Conservation (phyloP, 2,329 filamentous ascomycete species). For the Arthroderma uncinatum region DNA sequence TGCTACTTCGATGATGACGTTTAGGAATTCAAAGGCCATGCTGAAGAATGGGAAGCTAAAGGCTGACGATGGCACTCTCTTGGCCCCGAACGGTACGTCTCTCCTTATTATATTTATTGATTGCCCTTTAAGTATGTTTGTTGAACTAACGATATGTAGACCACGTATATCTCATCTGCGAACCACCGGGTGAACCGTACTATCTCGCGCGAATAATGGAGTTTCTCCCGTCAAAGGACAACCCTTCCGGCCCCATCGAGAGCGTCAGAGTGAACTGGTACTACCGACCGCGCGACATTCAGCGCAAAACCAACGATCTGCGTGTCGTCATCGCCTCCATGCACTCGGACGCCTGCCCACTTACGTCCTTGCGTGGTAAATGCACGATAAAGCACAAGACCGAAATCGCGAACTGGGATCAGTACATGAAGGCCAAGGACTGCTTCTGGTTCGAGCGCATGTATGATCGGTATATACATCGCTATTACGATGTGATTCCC, state of each 20-base stretch:
- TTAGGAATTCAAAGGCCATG: slow-evolving; percentile 58
- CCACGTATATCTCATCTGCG: slow-evolving; percentile 91
- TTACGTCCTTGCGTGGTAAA: slow-evolving; percentile 86
- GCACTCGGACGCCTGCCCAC: slow-evolving; percentile 92
- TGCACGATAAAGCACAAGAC: slow-evolving; percentile 81
- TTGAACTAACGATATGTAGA: slow-evolving; percentile 39
- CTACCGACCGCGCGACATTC: slow-evolving; percentile 91
- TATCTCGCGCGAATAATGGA: slow-evolving; percentile 98
- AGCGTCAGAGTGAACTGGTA: slow-evolving; percentile 94
- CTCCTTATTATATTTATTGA: slow-evolving; percentile 7
- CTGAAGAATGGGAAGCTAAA: slow-evolving; percentile 67
- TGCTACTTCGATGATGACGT: slow-evolving; percentile 80
- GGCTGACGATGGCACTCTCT: slow-evolving; percentile 79
- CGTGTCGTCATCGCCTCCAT: slow-evolving; percentile 90
- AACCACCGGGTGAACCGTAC: slow-evolving; percentile 94
- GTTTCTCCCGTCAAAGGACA: slow-evolving; percentile 74
- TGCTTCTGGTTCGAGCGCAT: slow-evolving; percentile 96
- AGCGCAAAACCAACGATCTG: slow-evolving; percentile 80
- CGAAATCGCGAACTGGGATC: slow-evolving; percentile 71
- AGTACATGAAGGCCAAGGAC: slow-evolving; percentile 73
- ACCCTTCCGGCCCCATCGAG: slow-evolving; percentile 63
- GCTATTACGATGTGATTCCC: slow-evolving; percentile 93
- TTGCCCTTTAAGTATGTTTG: slow-evolving; percentile 11
- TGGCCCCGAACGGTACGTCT: slow-evolving; percentile 72
- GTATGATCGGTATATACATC: slow-evolving; percentile 96